Conservation (phyloP, 2,329 filamentous ascomycete genomes). For the Sphaceloma murrayae region DNA sequence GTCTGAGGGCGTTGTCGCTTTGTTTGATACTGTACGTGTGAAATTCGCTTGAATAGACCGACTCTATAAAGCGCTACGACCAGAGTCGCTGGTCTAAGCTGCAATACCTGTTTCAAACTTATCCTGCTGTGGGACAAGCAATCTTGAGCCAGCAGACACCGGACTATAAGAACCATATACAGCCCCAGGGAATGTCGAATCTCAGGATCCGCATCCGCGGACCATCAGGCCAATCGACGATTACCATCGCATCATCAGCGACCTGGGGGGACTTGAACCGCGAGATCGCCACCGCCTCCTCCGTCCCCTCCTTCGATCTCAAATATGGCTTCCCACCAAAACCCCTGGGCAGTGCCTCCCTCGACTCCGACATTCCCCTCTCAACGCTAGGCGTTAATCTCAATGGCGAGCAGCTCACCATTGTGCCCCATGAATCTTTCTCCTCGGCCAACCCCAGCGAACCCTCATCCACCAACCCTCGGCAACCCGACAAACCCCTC, state of each 20-base stretch:
- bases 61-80: no score
- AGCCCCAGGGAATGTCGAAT: no score
- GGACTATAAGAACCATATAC: no score
- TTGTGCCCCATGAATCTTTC: slow-evolving; percentile 40
- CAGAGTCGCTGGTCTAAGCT: no score
- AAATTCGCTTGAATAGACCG: no score
- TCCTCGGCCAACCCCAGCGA: neutral
- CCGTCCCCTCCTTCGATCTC: slow-evolving; percentile 57
- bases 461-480: slow-evolving; percentile 20
- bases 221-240: slow-evolving; percentile 60
- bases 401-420: slow-evolving; percentile 60
- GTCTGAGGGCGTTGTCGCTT: no score
- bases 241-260: slow-evolving; percentile 59
- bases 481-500: slow-evolving; percentile 28
- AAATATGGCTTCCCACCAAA: slow-evolving; percentile 80
- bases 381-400: slow-evolving; percentile 51
- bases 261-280: slow-evolving; percentile 53
- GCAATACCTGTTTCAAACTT: no score
- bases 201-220: slow-evolving; percentile 71
- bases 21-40: no score
- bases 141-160: no score
- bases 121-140: no score
- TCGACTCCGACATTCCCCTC: slow-evolving; percentile 42
- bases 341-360: slow-evolving; percentile 51
- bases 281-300: slow-evolving; percentile 54